Conservation (phyloP, 352 stramenopile species). For the Globisporangium okanoganense region DNA sequence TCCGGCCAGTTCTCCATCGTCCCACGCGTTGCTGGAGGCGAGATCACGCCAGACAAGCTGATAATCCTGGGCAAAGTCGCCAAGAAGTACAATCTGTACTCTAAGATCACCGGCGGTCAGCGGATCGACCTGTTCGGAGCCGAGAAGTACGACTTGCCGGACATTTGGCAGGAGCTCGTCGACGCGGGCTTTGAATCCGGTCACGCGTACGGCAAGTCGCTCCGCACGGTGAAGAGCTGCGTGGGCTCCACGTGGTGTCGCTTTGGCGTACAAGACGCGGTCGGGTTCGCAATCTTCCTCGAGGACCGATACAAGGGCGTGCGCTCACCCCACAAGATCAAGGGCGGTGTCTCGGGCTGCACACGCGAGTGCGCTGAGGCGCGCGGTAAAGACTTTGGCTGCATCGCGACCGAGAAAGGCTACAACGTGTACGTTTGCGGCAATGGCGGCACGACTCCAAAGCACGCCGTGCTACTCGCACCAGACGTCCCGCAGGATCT, state of each 20-base stretch:
- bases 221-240: conserved; percentile 92
- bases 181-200: conserved; percentile 89
- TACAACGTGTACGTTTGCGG: conserved; percentile 92
- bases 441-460: conserved; percentile 83
- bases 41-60: conserved; percentile 89
- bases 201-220: conserved; percentile 91
- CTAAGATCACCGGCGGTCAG: conserved; percentile 93
- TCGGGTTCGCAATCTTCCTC: conserved; percentile 88
- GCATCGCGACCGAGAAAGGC: conserved; percentile 90
- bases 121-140: conserved; percentile 92
- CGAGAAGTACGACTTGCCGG: conserved; percentile 87
- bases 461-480: conserved; percentile 66
- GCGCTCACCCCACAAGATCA: conserved; percentile 92
- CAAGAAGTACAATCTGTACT: conserved; percentile 90
- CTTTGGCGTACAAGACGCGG: conserved; percentile 88
- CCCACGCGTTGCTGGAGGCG: conserved; percentile 86
- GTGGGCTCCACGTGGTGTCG: conserved; percentile 92
- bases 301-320: conserved; percentile 93
- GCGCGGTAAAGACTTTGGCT: conserved; percentile 91
- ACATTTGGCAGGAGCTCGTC: conserved; percentile 91
- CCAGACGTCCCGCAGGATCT: conserved; percentile 49
- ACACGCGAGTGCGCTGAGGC: conserved; percentile 91
- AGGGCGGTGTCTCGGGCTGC: conserved; percentile 88
- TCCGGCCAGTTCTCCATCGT: conserved; percentile 92
- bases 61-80: conserved; percentile 87